These are phyloP conservation scores for Phaeoacremonium minimum DNA, from an alignment of 2,329 filamentous ascomycete species.

Conservation along the genomic window DNA sequence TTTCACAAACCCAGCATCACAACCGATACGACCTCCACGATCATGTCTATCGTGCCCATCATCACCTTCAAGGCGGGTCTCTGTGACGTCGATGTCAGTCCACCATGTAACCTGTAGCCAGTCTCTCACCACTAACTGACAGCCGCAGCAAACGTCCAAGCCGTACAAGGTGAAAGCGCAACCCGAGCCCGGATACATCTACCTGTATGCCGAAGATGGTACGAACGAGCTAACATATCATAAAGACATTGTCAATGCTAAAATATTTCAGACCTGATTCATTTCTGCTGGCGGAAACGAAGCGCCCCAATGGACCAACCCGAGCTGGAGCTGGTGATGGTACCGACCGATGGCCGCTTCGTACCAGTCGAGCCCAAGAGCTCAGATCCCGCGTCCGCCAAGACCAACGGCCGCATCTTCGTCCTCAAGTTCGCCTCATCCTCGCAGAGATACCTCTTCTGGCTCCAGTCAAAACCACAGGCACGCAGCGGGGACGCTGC, in stretches of 20 bases:
- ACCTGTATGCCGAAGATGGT: constrained; percentile 89
- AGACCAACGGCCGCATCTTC: constrained; percentile 86
- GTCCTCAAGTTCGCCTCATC: constrained; percentile 91
- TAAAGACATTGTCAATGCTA: too few species aligned
- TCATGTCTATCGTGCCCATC: constrained; percentile 79
- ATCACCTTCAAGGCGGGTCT: constrained; percentile 96
- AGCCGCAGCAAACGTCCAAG: constrained; percentile 47
- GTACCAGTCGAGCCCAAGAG: constrained; percentile 67
- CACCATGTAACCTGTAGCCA: constrained; percentile 5
- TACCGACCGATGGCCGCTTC: constrained; percentile 85
- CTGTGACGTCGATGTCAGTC: constrained; percentile 77
- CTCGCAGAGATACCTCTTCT: constrained; percentile 88
- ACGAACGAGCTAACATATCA: too few species aligned
- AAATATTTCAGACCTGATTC: constrained; percentile 69
- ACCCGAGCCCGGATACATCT: constrained; percentile 78
- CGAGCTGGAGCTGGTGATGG: constrained; percentile 88
- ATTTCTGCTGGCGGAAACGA: constrained; percentile 95
- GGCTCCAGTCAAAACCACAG: constrained; percentile 90
- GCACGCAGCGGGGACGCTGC: constrained; percentile 61
- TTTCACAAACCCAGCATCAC: too few species aligned
- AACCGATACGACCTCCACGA: constrained; percentile 14
- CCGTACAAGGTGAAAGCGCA: constrained; percentile 71
- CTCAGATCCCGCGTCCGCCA: constrained; percentile 51
- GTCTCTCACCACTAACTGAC: constrained; percentile 6
- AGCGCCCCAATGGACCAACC: constrained; percentile 65